Base-by-base conservation (phyloP, 768 basidiomycete genomes). In the Lactifluus volemus region DNA sequence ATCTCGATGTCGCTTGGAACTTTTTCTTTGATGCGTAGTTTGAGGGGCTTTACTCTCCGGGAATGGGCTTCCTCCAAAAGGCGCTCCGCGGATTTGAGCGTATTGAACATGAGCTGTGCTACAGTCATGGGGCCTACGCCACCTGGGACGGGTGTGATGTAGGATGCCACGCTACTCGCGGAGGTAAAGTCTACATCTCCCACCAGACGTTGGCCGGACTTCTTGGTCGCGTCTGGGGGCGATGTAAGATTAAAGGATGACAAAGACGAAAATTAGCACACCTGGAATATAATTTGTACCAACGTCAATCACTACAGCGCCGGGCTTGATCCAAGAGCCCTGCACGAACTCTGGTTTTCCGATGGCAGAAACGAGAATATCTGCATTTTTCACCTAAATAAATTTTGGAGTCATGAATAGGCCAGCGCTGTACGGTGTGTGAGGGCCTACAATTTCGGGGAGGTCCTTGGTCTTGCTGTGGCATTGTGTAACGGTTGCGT, bases 41-140 rank as follows among this genome's bases (percentile, higher is more conserved):
- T 82, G 50, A 98, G 81, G 7, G 93, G 92, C 64, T 81, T 85
- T 72, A 94, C 73, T 69, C 84, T 86, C 59, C 84, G 81, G 12
- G 79, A 71, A 51, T 85, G 81, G 48, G 81, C 74, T 53, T 83
- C 78, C 65, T 88, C 83, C 81, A 89, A 94, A 53, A 84, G 79
- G 54, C 90, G 84, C 72, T 89, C 81, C 25, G 95, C 94, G 51
- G 92, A 88, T 64, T 80, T 77, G 66, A 92, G 76, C 1, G 95
- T 96, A 75, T 98, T 99, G 69, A 85, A 82, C 95, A 99, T 98
- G 64, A 99, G 84, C 78, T 98, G 81, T 21, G 97, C 97, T 60
- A 99, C 97, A 14, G 97, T 99, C 95, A 98, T 97, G n/a, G 97
- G 97, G 12, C 97, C 97, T 55, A 99, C 97, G 59, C 97, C 97